phyloP scores from a whole-genome alignment of 2,329 filamentous ascomycete genomes.

The Cercospora canescens region DNA sequence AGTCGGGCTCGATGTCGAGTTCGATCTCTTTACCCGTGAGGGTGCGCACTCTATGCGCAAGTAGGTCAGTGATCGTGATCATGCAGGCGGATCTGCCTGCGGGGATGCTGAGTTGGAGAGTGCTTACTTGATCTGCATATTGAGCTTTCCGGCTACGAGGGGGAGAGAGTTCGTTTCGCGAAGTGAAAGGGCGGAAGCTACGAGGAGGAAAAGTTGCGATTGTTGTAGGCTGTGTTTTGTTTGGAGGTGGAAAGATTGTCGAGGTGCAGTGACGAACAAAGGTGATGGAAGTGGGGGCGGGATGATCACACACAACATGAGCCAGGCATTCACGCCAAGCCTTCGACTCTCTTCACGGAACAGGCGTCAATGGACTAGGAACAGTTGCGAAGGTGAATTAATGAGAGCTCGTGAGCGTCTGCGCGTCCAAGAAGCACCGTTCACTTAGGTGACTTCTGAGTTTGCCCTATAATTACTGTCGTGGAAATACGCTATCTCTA shows the following conservation, averaged over 20 bases:
- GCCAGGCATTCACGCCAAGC: conserved; percentile 1
- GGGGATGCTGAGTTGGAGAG: no score
- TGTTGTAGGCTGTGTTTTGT: not conserved
- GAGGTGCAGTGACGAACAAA: not conserved
- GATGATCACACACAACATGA: not conserved
- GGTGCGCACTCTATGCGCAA: conserved; percentile 75
- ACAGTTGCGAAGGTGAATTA: not conserved
- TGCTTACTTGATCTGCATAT: conserved; percentile 2
- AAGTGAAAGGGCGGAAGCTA: not conserved
- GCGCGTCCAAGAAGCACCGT: not conserved
- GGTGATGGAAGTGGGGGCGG: conserved; percentile 4
- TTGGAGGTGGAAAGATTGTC: not conserved
- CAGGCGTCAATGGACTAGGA: not conserved
- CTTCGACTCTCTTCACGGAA: not conserved
- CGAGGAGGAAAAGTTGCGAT: not conserved
- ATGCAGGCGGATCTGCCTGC: not conserved
- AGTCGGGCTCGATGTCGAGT: conserved; percentile 91
- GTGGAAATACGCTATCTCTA: not conserved
- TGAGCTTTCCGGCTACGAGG: not conserved
- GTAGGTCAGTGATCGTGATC: not conserved
- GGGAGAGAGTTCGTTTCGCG: not conserved
- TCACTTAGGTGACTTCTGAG: not conserved
- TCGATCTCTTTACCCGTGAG: conserved; percentile 99
- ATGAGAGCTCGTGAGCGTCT: not conserved
- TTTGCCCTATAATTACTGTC: not conserved